Conservation (phyloP, 2,329 filamentous ascomycete species). For the Phaeophleospora eucalypticola region DNA sequence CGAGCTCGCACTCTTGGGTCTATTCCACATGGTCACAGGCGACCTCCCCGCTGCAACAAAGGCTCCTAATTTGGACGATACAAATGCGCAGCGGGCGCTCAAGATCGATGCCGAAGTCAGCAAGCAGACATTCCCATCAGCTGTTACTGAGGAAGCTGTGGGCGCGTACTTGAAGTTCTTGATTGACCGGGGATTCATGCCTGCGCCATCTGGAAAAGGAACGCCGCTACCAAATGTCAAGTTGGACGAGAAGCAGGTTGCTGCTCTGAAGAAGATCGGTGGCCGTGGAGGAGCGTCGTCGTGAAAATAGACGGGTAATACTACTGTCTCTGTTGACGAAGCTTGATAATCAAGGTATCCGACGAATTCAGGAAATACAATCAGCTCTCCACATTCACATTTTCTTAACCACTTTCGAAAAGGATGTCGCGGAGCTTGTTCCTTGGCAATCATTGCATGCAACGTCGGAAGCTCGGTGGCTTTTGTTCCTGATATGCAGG, state of each 20-base stretch:
- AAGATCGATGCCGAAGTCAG: conserved; percentile 49
- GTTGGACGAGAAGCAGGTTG: conserved; percentile 45
- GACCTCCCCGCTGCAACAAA: conserved; percentile 67
- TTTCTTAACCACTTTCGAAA: too few species aligned
- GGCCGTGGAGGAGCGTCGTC: conserved; percentile 42
- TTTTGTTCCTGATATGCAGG: too few species aligned
- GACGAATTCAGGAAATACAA: too few species aligned
- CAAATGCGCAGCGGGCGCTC: conserved; percentile 62
- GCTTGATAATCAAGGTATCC: too few species aligned
- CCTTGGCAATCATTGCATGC: too few species aligned
- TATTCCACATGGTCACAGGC: conserved; percentile 68
- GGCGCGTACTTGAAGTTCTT: conserved; percentile 63
- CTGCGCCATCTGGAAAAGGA: conserved; percentile 36
- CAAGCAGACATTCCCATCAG: conserved; percentile 47
- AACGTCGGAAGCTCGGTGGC: too few species aligned
- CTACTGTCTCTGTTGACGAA: not conserved
- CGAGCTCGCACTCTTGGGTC: conserved; percentile 68
- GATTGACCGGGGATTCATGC: conserved; percentile 60
- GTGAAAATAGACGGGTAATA: not conserved
- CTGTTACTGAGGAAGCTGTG: conserved; percentile 57
- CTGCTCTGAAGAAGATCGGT: conserved; percentile 50
- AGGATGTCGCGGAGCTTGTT: too few species aligned
- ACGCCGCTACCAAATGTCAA: conserved; percentile 42
- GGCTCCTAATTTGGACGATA: conserved; percentile 71
- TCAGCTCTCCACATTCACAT: too few species aligned